Evolutionary conservation across 2,329 filamentous ascomycete genomes (phyloP).

Genomic region (Cladobotryum protrusum): DNA sequence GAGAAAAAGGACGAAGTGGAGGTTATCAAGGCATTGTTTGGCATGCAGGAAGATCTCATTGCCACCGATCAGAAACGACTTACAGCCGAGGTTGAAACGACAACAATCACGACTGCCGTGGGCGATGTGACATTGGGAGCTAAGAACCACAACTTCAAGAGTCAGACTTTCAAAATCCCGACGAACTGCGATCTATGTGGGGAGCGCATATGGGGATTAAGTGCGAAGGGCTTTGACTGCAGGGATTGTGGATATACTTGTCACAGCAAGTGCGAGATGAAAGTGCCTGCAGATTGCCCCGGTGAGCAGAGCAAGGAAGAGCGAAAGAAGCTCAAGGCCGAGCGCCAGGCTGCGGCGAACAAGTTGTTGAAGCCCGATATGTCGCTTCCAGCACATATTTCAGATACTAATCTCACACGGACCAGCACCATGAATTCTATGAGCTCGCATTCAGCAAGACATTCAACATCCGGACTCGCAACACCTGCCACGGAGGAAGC

Average conservation of each 20-base stretch:
- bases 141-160: constrained; percentile 95
- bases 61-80: constrained; percentile 76
- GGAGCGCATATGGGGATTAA: constrained; percentile 94
- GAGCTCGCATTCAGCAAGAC: constrained; percentile 74
- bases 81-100: constrained; percentile 86
- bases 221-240: constrained; percentile 94
- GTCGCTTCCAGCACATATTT: constrained; percentile 35
- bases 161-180: constrained; percentile 98
- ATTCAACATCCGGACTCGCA: constrained; percentile 52
- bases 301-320: constrained; percentile 92
- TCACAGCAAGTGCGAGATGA: constrained; percentile 98
- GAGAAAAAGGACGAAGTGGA: constrained; percentile 87
- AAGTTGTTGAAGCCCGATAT: constrained; percentile 45
- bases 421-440: constrained; percentile 87
- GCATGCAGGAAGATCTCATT: constrained; percentile 77
- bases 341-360: constrained; percentile 74
- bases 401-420: constrained; percentile 62
- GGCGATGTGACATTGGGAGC: constrained; percentile 90
- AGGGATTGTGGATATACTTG: constrained; percentile 96
- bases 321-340: constrained; percentile 84
- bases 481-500: constrained; percentile 44
- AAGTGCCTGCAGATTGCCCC: constrained; percentile 91
- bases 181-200: constrained; percentile 97
- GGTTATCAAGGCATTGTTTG: constrained; percentile 75
- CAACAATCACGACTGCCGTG: constrained; percentile 83